Base-by-base conservation (phyloP, 768 basidiomycete species). In the Lactarius quietus region DNA sequence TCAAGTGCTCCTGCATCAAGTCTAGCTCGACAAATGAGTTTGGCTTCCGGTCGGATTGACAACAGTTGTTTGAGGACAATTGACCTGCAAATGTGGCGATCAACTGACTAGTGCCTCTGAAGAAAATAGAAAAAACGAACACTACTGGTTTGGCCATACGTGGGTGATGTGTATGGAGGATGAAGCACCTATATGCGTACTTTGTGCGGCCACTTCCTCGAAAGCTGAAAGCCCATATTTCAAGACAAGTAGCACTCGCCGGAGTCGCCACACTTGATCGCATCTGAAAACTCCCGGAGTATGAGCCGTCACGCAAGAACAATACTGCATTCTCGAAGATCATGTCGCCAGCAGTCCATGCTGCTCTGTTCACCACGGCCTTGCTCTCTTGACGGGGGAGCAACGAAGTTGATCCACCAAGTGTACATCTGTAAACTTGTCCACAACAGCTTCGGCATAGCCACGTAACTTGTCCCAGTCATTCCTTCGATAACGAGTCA, bases 1-100 rank as follows among this genome's bases (percentile, higher is more conserved):
- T 76, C 38, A 73, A 39, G 55, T 77, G 77, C 45, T 77, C 76
- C 48, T 78, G 76, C 29, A 78, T 57, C 0, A 77, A 69, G 39
- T 77, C 76, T 0, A 77, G 68, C 28, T 72, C 70, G 0, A 76
- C 63, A 36, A 63, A 77, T 2, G 57, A 75, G 36, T 36, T 36
- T 36, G 2, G 6, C 10, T 36, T 36, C 36, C 36, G 10, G 36
- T 36, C 2, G 36, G 36, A 36, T 36, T 75, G 3, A 75, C 62
- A 0, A 78, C 77, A 78, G 45, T 78, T 78, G 0, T 75, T n/a
- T 70, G 2, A 77, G 36, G 0, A 77, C 66, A 26, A 74, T 64
- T 6, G 69, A 31, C 10, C 76, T 76, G 36, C 36, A 62, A 31
- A 31, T 10, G n/a, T n/a, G 31, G 31, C 36, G 33, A 39, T 53